Conservation (phyloP, 345 rosid species). For the Camelina hispida region DNA sequence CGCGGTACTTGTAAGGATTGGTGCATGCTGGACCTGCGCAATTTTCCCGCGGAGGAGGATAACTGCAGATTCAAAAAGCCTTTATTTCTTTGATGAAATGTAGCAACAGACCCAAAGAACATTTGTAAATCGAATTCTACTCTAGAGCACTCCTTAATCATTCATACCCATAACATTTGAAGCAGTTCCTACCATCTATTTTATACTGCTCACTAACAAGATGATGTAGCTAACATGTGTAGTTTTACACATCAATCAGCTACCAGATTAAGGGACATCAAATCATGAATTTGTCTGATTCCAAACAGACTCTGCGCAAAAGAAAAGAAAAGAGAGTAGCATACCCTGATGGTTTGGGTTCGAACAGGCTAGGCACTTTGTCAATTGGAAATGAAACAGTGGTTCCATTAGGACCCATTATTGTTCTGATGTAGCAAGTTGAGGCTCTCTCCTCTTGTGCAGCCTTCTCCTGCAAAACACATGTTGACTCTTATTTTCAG, state of each 20-base stretch:
- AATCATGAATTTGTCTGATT: conserved; percentile 10
- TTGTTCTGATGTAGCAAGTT: conserved; percentile 63
- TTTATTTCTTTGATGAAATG: neutral
- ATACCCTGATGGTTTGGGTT: conserved; percentile 66
- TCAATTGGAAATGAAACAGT: conserved; percentile 81
- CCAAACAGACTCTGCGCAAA: neutral
- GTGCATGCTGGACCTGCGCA: conserved; percentile 84
- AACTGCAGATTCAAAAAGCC: conserved; percentile 52
- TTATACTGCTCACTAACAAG: conserved; percentile 1
- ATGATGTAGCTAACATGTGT: neutral
- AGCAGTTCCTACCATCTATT: conserved; percentile 1
- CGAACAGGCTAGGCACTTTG: conserved; percentile 78
- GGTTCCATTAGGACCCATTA: conserved; percentile 73
- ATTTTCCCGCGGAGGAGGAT: conserved; percentile 89
- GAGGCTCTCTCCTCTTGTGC: conserved; percentile 60
- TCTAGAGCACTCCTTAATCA: neutral
- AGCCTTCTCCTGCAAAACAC: conserved; percentile 67
- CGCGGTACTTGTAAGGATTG: conserved; percentile 83
- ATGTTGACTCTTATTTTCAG: neutral
- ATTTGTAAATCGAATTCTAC: neutral
- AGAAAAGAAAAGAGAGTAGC: conserved; percentile 15
- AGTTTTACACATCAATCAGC: conserved; percentile 9
- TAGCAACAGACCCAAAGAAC: conserved; percentile 3
- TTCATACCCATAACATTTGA: neutral
- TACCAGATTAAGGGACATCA: conserved; percentile 2